Conservation (phyloP, 2,329 filamentous ascomycete species). For the Aspergillus fischeri region DNA sequence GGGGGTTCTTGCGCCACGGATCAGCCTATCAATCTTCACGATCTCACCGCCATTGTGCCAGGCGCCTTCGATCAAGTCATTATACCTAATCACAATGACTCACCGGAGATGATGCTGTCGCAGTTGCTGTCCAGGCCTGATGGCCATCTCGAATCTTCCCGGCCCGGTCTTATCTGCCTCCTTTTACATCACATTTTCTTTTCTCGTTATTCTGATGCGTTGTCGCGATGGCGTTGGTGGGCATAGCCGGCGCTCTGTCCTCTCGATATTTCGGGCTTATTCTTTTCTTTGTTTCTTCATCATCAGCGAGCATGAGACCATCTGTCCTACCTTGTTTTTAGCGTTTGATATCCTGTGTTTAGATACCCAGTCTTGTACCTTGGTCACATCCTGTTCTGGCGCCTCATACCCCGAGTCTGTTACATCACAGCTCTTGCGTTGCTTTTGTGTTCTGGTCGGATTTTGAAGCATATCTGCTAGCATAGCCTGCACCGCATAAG, state of each 20-base stretch:
- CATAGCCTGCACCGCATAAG: no score
- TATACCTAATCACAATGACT: neutral
- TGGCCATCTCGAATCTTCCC: no score
- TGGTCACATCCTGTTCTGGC: neutral
- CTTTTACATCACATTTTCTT: conserved; percentile 6
- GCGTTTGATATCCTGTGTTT: conserved; percentile 8
- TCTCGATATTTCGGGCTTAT: conserved; percentile 1
- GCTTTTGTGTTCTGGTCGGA: neutral
- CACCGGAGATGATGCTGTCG: neutral
- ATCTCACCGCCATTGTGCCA: conserved; percentile 18
- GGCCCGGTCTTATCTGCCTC: no score
- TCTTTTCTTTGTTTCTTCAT: neutral
- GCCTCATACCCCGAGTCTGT: conserved; percentile 21
- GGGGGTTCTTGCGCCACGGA: neutral
- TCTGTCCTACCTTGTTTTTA: conserved; percentile 10
- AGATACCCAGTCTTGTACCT: conserved; percentile 21
- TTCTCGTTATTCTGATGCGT: conserved; percentile 10
- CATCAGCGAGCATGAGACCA: neutral
- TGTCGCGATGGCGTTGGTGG: conserved; percentile 10
- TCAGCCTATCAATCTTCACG: conserved; percentile 13
- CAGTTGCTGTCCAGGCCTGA: no score
- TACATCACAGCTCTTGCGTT: conserved; percentile 16
- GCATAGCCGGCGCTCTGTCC: conserved; percentile 1
- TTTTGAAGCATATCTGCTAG: no score
- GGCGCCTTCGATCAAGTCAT: neutral